Evolutionary conservation across 768 basidiomycete species (phyloP), one percentile per base, ranked within the genome.

Genomic region (Boletus fagicola): DNA sequence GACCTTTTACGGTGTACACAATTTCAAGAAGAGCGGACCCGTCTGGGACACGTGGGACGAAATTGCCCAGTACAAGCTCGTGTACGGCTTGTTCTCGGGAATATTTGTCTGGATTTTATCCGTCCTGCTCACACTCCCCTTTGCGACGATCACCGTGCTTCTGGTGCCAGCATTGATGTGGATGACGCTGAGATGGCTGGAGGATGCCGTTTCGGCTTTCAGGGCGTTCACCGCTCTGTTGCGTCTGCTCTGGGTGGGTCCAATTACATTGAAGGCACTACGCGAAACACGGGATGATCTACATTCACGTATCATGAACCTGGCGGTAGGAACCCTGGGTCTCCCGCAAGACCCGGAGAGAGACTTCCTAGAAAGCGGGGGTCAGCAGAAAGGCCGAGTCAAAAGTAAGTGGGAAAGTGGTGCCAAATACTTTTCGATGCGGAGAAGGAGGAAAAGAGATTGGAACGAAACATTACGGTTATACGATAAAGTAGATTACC

Each of bases 1-100:
- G 20, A 88, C 90, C 1, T 82, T 84, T 62, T 80, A 83, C 63
- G 87, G 82, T 2, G 88, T 88, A 22, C 81, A 80, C 64, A 84
- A 85, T 61, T 90, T 90, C 78, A 90, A 88, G 73, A 87, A 85
- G 73, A 86, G 81, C 0, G 92, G 92, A 0, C 90, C 90, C 1
- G 80, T 89, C 38, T 89, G 87, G 76, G 89, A 94, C 66, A 92
- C 90, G 0, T 92, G 84, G 81, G 92, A 94, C 65, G 92, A 94
- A 69, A 91, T 94, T 60, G 90, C 92, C 12, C 90, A 94, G 67
- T 90, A 91, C 72, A 94, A 93, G 69, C 84, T 94, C 52, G 83
- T 87, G 22, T 92, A 91, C 64, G 93, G 93, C 11, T 79, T 94
- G 35, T 64, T 85, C 10, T 86, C 90, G 0, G 91, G 90, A 1